Percentiles rank a stretch among this genome's conserved stretches.
Conservation (phyloP, 2,329 filamentous ascomycete species). For the Colletotrichum lindemuthianum region DNA sequence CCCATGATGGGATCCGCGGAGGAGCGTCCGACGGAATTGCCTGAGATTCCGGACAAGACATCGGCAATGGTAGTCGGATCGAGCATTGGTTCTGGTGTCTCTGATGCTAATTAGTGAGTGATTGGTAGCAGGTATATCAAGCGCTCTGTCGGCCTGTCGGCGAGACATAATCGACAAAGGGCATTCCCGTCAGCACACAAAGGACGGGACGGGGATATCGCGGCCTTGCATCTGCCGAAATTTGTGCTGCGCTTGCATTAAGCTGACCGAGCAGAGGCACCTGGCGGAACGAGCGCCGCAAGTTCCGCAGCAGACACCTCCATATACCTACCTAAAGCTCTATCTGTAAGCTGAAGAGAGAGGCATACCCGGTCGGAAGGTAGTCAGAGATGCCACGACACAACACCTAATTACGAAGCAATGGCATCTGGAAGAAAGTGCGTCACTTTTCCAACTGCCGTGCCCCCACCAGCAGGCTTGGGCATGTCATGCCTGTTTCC, state of each 20-base stretch:
- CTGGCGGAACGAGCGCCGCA: no score
- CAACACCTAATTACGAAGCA: no score
- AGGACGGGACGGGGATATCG: not conserved
- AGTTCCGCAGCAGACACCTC: no score
- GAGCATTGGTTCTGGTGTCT: constrained; percentile 11
- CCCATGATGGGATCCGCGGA: not conserved
- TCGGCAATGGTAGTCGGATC: constrained; percentile 27
- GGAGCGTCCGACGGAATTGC: constrained; percentile 17
- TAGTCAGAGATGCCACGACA: not conserved
- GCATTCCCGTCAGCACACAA: not conserved
- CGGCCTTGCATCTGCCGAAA: not conserved
- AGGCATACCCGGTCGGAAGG: not conserved
- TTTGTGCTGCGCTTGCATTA: no score
- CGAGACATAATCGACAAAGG: constrained; percentile 9
- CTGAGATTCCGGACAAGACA: constrained; percentile 14
- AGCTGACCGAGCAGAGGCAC: no score
- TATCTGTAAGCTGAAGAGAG: not conserved
- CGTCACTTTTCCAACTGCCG: constrained; percentile 25
- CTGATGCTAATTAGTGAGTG: not conserved
- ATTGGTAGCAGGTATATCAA: not conserved
- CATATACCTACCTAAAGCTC: no score
- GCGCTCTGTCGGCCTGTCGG: not conserved
- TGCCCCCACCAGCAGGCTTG: constrained; percentile 25
- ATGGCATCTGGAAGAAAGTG: not conserved
- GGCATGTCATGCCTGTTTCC: constrained; percentile 24